Evolutionary conservation across 1,284 basidiomycete species (phyloP), one percentile per base, ranked within the genome.

Genomic region (Mycena sp.): DNA sequence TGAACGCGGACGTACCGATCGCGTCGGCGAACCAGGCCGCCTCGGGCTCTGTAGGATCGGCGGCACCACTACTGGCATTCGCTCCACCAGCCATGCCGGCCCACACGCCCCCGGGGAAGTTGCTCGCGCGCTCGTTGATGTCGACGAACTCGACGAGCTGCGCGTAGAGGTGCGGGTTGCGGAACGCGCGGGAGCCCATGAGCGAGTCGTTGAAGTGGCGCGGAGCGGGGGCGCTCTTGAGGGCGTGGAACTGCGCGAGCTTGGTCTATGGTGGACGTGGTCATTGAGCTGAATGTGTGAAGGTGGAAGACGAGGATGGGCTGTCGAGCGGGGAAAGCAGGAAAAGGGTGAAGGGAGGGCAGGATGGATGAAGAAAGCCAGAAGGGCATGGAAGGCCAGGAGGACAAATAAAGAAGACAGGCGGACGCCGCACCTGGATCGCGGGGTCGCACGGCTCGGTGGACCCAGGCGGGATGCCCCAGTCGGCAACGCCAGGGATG

Each of bases 201-300:
- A 99, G 85, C 0, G 93, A 93, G 74, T 95, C 93, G 75, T 99
- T 99, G 81, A 98, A 98, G 74, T 98, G 96, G 67, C 90, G 90
- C n/a, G 91, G 87, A 3, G 84, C 73, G 66, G 89, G 83, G 21
- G 35, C 51, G 50, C 73, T 80, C 75, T 95, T 97, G 60, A 95
- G 85, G 6, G 80, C 74, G 62, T 88, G 85, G 72, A 92, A 99
- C 63, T 91, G 89, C 0, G 85, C 78, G 17, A 96, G 84, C 76
- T 96, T 96, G 2, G 86, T 83, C 94, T 96, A 71, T 0, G 41
- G 45, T 41, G 17, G 48, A 43, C 35, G 37, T 37, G 21, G 37
- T 29, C 35, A n/a, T 32, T 40, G 10, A 23, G 25, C 5, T 16
- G 43, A 35, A 43, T 32, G 29, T 23, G 19, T 44, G 46, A 17